Evolutionary conservation across 2,329 filamentous ascomycete genomes (phyloP).

Genomic region (Aspergillus uvarum): DNA sequence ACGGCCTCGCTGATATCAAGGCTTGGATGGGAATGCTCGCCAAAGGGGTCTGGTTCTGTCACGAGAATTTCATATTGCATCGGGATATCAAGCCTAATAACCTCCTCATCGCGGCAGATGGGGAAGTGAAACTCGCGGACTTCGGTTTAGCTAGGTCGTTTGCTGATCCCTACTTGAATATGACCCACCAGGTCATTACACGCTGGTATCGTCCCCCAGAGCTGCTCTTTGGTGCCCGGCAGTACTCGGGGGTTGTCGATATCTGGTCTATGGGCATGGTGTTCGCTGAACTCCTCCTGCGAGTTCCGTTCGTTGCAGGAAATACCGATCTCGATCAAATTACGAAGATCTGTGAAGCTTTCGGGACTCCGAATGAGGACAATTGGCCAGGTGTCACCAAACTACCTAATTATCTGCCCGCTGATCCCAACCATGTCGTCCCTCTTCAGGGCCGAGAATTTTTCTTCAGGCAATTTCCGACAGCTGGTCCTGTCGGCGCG

Average conservation of each 20-base stretch:
- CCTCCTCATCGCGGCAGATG: constrained; percentile 86
- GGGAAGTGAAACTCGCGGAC: constrained; percentile 93
- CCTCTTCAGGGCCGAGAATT: constrained; percentile 65
- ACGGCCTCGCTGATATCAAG: constrained; percentile 88
- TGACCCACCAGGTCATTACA: constrained; percentile 95
- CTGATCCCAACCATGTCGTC: constrained; percentile 56
- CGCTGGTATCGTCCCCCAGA: constrained; percentile 96
- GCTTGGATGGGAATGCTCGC: constrained; percentile 98
- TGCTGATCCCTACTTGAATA: constrained; percentile 79
- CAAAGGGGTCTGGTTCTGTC: constrained; percentile 92
- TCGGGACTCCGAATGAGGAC: constrained; percentile 89
- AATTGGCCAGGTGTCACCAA: constrained; percentile 91
- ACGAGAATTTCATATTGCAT: constrained; percentile 89
- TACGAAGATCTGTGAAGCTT: constrained; percentile 74
- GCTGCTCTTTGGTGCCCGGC: constrained; percentile 82
- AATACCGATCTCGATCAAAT: constrained; percentile 86
- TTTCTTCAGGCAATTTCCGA: constrained; percentile 75
- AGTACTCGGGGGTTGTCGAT: constrained; percentile 89
- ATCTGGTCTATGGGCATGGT: constrained; percentile 92
- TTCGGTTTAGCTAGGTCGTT: constrained; percentile 91
- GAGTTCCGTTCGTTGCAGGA: constrained; percentile 79
- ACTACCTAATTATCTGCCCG: constrained; percentile 75
- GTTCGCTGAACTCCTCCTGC: constrained; percentile 84
- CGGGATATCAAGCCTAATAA: constrained; percentile 99
- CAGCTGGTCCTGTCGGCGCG: constrained; percentile 77